These are phyloP conservation scores for Globisporangium parvum DNA, from an alignment of 352 stramenopile genomes.

Conservation along the genomic window DNA sequence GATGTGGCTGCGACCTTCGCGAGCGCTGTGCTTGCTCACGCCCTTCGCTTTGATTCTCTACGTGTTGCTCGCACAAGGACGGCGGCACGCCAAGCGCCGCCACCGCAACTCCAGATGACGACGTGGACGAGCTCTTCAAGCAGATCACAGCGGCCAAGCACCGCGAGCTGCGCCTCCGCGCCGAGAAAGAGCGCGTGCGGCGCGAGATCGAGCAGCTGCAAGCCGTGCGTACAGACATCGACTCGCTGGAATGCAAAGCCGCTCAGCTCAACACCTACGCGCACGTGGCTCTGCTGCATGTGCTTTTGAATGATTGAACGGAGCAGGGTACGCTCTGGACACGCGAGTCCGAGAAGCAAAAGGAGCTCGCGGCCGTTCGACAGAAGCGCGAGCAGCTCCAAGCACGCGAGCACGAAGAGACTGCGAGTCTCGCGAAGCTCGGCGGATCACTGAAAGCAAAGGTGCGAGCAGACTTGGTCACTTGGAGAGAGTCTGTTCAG, in stretches of 20 bases:
- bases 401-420: conserved; percentile 24
- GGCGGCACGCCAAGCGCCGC: too few species aligned
- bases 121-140: conserved; percentile 52
- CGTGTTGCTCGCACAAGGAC: background rate
- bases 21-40: too few species aligned
- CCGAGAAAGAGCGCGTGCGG: conserved; percentile 62
- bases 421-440: conserved; percentile 24
- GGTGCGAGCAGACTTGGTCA: background rate
- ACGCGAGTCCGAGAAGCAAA: conserved; percentile 36
- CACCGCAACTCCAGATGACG: conserved; percentile 13
- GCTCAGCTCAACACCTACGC: background rate
- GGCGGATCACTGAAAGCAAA: conserved; percentile 26
- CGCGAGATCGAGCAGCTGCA: conserved; percentile 41
- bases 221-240: conserved; percentile 19
- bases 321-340: conserved; percentile 35
- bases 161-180: conserved; percentile 53
- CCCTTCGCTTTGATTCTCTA: too few species aligned
- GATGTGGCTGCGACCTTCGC: too few species aligned
- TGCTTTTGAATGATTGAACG: background rate
- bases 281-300: background rate
- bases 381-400: conserved; percentile 24
- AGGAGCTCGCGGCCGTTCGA: conserved; percentile 34
- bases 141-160: conserved; percentile 52
- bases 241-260: background rate
- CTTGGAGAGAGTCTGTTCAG: too few species aligned